phyloP scores from a whole-genome alignment of 2,329 filamentous ascomycete genomes.

The Parafenestella ontariensis region DNA sequence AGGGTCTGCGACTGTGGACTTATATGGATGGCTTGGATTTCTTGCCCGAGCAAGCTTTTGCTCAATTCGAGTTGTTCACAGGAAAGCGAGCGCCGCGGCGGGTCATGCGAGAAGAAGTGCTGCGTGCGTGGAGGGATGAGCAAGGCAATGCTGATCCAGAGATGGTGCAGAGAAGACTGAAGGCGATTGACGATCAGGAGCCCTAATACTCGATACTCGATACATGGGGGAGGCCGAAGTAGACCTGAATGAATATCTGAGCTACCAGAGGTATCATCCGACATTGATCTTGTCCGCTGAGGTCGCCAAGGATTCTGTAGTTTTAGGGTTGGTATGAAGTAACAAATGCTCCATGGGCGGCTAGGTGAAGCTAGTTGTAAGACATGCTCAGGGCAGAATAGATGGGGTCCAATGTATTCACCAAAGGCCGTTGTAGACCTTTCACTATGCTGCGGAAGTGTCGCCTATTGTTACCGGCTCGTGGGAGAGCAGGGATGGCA shows the following conservation, averaged over 20 bases:
- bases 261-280: too few species aligned
- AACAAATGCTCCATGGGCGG: too few species aligned
- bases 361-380: too few species aligned
- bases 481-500: not conserved
- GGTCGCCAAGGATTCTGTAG: too few species aligned
- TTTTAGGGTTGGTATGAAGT: too few species aligned
- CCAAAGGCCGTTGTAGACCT: too few species aligned
- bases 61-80: conserved; percentile 83
- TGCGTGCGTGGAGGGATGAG: conserved; percentile 46
- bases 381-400: too few species aligned
- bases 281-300: too few species aligned
- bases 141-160: conserved; percentile 38
- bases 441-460: not conserved
- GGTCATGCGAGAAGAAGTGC: conserved; percentile 72
- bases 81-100: conserved; percentile 73
- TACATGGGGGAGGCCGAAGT: not conserved
- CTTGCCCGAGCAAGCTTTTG: conserved; percentile 79
- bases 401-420: too few species aligned
- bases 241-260: not conserved
- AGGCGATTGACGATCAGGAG: conserved; percentile 45
- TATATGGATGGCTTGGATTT: conserved; percentile 78
- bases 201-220: conserved; percentile 30
- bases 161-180: conserved; percentile 43
- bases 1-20: conserved; percentile 71
- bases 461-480: not conserved